These are phyloP conservation scores for Digitaria exilis DNA, from an alignment of 202 grass and related monocot genomes.

Conservation along the genomic window DNA sequence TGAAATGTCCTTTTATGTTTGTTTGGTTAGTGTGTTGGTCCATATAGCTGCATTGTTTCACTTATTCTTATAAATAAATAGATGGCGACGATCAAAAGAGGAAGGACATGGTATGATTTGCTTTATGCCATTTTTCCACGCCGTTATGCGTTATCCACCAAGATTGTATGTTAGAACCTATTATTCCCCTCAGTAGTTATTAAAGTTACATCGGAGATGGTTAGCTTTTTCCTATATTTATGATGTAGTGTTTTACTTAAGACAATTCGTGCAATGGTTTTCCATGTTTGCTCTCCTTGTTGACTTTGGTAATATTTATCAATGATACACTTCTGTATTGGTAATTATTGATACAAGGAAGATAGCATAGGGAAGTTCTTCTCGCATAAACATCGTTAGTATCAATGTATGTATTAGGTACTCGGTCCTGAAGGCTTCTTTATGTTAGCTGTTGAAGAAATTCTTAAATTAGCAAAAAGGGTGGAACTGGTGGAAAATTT, in stretches of 20 bases:
- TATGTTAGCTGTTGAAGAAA: not conserved
- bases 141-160: not conserved
- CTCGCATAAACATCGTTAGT: not conserved
- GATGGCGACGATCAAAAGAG: not conserved
- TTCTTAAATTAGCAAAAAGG: conserved; percentile 16
- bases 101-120: conserved; percentile 27
- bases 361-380: not conserved
- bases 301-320: not conserved
- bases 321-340: not conserved
- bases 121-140: not conserved
- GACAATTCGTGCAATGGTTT: not conserved
- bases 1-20: conserved; percentile 14
- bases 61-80: conserved; percentile 38
- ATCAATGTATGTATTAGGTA: not conserved
- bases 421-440: not conserved
- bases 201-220: not conserved
- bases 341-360: not conserved
- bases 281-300: not conserved
- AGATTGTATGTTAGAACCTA: not conserved
- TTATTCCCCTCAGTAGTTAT: not conserved
- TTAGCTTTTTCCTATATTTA: not conserved
- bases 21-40: conserved; percentile 6
- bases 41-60: not conserved
- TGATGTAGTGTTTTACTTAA: conserved; percentile 1
- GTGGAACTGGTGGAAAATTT: not conserved